phyloP scores from a whole-genome alignment of 805 yeast genomes.

The Isabelozyma heimii region DNA sequence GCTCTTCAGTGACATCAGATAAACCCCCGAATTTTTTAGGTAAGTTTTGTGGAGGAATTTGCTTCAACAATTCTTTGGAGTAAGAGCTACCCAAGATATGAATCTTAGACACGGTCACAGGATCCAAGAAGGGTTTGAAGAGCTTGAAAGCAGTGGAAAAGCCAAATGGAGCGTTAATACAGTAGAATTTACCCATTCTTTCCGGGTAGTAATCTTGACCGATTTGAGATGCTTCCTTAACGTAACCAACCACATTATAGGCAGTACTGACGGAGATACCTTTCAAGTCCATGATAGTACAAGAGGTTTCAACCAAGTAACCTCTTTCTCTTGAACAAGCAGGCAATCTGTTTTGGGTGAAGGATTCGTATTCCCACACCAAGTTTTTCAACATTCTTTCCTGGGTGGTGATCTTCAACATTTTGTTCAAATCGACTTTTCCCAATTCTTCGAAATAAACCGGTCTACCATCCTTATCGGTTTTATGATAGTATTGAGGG shows the following conservation, averaged over 20 bases:
- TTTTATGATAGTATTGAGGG: constrained; percentile 97
- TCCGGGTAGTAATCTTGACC: constrained; percentile 99
- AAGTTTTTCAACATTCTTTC: constrained; percentile 94
- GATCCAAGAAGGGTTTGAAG: constrained; percentile 93
- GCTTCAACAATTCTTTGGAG: constrained; percentile 79
- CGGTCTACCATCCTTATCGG: constrained; percentile 96
- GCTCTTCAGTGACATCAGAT: constrained; percentile 69
- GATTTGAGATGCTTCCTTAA: constrained; percentile 87
- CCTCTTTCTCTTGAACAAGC: constrained; percentile 88
- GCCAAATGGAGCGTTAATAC: constrained; percentile 97
- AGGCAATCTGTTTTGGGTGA: constrained; percentile 79
- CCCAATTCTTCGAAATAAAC: constrained; percentile 94
- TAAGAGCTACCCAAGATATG: constrained; percentile 80
- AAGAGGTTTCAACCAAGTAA: constrained; percentile 84
- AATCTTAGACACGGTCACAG: constrained; percentile 94
- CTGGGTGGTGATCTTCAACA: constrained; percentile 91
- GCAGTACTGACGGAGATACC: constrained; percentile 87
- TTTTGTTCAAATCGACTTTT: constrained; percentile 79
- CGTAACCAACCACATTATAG: constrained; percentile 80
- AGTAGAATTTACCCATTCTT: constrained; percentile 97
- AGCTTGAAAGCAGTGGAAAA: constrained; percentile 90
- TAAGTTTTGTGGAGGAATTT: constrained; percentile 89
- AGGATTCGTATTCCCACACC: constrained; percentile 97
- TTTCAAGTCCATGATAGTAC: constrained; percentile 93
- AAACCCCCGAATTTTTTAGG: constrained; percentile 90